A percentile compares a stretch with the other conserved stretches of the same genome.
These are phyloP conservation scores for Candida andamanensis DNA, from an alignment of 805 yeast species.

Conservation along the genomic window DNA sequence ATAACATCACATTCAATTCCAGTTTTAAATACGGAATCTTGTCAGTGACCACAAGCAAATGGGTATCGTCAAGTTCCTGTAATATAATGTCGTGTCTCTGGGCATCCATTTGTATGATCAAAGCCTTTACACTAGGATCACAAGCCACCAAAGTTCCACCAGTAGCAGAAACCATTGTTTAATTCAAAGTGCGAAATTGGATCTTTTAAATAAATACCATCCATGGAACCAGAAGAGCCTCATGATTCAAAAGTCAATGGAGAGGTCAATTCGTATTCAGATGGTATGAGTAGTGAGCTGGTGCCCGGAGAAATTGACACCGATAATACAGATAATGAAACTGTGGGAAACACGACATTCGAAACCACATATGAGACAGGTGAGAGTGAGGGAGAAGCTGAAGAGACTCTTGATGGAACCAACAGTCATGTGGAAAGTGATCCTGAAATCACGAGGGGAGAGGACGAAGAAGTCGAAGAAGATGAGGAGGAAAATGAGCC, in stretches of 20 bases:
- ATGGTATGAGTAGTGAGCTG: too few species aligned
- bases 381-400: conserved; percentile 3
- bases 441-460: not conserved
- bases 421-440: not conserved
- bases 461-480: conserved; percentile 1
- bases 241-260: not conserved
- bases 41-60: conserved; percentile 71
- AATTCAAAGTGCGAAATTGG: not conserved
- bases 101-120: conserved; percentile 78
- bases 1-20: conserved; percentile 69
- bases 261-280: too few species aligned
- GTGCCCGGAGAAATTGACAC: not conserved
- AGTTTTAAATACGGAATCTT: conserved; percentile 71
- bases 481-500: conserved; percentile 52
- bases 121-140: conserved; percentile 89
- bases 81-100: conserved; percentile 61
- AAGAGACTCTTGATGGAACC: not conserved
- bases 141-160: conserved; percentile 46
- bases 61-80: conserved; percentile 88
- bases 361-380: conserved; percentile 13
- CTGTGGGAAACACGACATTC: conserved; percentile 13
- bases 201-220: not conserved
- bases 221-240: not conserved
- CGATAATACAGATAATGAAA: conserved; percentile 6
- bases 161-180: conserved; percentile 39